phyloP scores from a whole-genome alignment of 345 rosid species.

The Boechera retrofracta region DNA sequence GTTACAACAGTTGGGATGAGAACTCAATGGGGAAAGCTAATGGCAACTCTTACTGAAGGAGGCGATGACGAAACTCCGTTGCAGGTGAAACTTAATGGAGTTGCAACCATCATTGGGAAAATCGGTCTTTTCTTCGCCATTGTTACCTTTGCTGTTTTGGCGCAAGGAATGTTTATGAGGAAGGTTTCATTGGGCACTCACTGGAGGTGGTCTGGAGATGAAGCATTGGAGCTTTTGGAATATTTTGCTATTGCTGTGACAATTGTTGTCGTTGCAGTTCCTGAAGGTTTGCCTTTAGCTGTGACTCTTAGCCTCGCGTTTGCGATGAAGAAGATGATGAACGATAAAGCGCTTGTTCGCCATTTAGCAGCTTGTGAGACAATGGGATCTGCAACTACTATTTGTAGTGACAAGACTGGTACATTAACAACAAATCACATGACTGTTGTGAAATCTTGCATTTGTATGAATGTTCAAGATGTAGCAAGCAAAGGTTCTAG shows the following conservation, averaged over 20 bases:
- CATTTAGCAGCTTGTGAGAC: constrained; percentile 98
- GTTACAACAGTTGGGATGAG: constrained; percentile 93
- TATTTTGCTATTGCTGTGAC: constrained; percentile 91
- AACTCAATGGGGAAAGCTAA: constrained; percentile 92
- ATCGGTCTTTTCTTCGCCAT: constrained; percentile 81
- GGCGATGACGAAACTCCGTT: constrained; percentile 96
- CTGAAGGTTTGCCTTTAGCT: constrained; percentile 91
- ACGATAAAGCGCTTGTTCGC: constrained; percentile 89
- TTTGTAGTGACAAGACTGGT: constrained; percentile 94
- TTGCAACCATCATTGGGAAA: constrained; percentile 86
- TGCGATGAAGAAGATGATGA: constrained; percentile 99
- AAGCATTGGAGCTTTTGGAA: constrained; percentile 72
- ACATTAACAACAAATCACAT: constrained; percentile 88
- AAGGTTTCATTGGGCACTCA: constrained; percentile 59
- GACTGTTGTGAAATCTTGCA: constrained; percentile 91
- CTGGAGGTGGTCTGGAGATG: constrained; percentile 76
- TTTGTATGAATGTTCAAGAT: constrained; percentile 69
- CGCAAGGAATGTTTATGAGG: constrained; percentile 66
- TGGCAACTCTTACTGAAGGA: constrained; percentile 92
- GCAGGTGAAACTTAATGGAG: constrained; percentile 93
- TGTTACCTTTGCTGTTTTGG: constrained; percentile 78
- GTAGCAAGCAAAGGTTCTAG: constrained; percentile 48
- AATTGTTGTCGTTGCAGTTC: constrained; percentile 97
- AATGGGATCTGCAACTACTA: constrained; percentile 93
- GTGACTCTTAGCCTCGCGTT: constrained; percentile 94